Evolutionary conservation across 441 rosid species (phyloP).

Genomic region (Pelargonium myrrhifolium): DNA sequence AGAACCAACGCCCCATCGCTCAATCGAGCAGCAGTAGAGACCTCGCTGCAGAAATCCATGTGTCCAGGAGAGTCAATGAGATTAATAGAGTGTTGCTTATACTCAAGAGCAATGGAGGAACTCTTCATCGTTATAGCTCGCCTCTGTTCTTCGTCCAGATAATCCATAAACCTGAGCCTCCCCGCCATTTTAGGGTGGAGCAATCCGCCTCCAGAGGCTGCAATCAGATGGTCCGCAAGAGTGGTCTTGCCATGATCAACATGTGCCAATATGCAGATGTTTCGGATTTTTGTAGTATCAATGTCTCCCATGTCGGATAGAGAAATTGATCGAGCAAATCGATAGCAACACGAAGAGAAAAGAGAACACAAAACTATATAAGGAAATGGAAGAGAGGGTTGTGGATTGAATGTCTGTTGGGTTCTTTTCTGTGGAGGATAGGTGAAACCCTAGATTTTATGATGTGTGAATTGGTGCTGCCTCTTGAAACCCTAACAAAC

Average conservation of each 20-base stretch:
- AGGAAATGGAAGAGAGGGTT: neutral
- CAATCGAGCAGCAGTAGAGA: slow-evolving; percentile 82
- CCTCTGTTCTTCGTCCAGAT: slow-evolving; percentile 89
- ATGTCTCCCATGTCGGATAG: slow-evolving; percentile 37
- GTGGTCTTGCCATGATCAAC: slow-evolving; percentile 98
- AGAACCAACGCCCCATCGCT: slow-evolving; percentile 88
- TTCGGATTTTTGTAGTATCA: slow-evolving; percentile 46
- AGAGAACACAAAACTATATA: no score
- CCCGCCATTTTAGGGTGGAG: slow-evolving; percentile 85
- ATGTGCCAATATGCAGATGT: slow-evolving; percentile 82
- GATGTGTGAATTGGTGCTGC: neutral
- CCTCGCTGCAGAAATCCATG: slow-evolving; percentile 96
- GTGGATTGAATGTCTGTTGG: slow-evolving; percentile 11
- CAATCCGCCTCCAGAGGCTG: slow-evolving; percentile 71
- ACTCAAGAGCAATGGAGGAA: slow-evolving; percentile 66
- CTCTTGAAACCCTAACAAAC: no score
- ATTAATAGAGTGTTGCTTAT: slow-evolving; percentile 52
- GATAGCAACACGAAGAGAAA: no score
- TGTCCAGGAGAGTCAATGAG: slow-evolving; percentile 94
- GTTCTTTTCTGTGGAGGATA: slow-evolving; percentile 21
- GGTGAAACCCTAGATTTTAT: slow-evolving; percentile 9
- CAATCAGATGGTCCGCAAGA: slow-evolving; percentile 85
- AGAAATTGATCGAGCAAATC: no score
- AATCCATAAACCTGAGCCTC: slow-evolving; percentile 85
- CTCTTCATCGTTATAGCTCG: slow-evolving; percentile 97